phyloP scores from a whole-genome alignment of 2,329 filamentous ascomycete genomes.

The Xylariomycetidae sp. region DNA sequence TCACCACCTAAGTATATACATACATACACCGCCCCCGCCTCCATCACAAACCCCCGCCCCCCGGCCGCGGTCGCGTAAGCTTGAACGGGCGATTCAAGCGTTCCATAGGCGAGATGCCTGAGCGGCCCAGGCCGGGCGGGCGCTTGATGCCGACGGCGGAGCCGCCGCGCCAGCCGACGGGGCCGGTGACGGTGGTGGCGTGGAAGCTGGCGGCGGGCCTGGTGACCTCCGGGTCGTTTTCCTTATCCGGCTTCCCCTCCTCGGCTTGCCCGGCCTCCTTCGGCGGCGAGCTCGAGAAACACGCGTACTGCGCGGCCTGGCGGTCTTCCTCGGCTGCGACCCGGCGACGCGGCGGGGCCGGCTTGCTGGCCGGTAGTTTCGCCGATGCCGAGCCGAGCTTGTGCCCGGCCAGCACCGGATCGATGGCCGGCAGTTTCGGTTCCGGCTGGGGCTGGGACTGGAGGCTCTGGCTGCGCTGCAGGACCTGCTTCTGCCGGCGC shows the following conservation, averaged over 20 bases:
- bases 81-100: constrained; percentile 51
- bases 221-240: constrained; percentile 10
- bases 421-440: constrained; percentile 20
- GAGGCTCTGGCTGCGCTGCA: constrained; percentile 4
- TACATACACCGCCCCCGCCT: too few species aligned
- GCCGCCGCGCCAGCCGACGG: constrained; percentile 25
- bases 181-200: constrained; percentile 41
- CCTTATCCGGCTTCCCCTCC: constrained; percentile 4
- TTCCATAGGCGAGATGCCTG: constrained; percentile 42
- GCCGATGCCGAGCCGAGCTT: constrained; percentile 33
- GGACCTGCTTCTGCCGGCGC: constrained; percentile 5
- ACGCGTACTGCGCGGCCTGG: constrained; percentile 40
- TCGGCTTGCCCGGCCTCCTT: constrained; percentile 4
- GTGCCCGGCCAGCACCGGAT: constrained; percentile 28
- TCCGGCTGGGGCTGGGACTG: constrained; percentile 4
- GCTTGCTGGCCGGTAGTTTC: constrained; percentile 27
- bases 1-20: too few species aligned
- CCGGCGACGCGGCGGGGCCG: constrained; percentile 6
- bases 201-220: constrained; percentile 43
- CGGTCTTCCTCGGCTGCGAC: constrained; percentile 12
- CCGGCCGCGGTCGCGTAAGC: constrained; percentile 44
- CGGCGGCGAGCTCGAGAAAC: constrained; percentile 52
- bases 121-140: constrained; percentile 35
- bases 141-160: constrained; percentile 38
- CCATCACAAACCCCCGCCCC: too few species aligned